Evolutionary conservation across 2,329 filamentous ascomycete genomes (phyloP).

Genomic region (Fusarium cyanostomum): DNA sequence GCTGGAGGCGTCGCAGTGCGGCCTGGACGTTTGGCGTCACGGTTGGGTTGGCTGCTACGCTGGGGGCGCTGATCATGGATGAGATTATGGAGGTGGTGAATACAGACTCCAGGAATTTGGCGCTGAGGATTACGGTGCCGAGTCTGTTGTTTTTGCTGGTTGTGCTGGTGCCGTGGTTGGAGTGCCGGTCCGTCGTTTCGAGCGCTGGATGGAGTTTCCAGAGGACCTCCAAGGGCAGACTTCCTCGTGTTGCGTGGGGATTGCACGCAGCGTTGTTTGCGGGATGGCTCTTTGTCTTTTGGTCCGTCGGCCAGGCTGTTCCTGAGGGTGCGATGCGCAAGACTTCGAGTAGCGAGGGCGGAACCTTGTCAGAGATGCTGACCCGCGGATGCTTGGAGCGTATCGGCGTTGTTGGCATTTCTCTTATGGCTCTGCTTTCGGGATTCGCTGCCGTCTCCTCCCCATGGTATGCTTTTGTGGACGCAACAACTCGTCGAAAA

Average conservation of each 20-base stretch:
- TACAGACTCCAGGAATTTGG: slow-evolving; percentile 71
- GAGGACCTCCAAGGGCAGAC: slow-evolving; percentile 63
- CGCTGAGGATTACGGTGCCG: slow-evolving; percentile 74
- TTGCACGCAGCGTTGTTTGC: slow-evolving; percentile 70
- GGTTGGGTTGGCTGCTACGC: slow-evolving; percentile 77
- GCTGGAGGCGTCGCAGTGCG: slow-evolving; percentile 60
- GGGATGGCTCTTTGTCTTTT: slow-evolving; percentile 78
- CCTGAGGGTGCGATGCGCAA: slow-evolving; percentile 51
- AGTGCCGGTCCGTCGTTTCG: slow-evolving; percentile 72
- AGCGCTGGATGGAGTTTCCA: slow-evolving; percentile 70
- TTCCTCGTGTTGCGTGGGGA: slow-evolving; percentile 70
- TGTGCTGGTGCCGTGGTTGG: slow-evolving; percentile 79
- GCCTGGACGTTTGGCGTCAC: slow-evolving; percentile 79
- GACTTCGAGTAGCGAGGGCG: slow-evolving; percentile 34
- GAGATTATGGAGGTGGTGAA: slow-evolving; percentile 83
- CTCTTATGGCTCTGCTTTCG: slow-evolving; percentile 86
- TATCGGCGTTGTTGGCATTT: slow-evolving; percentile 85
- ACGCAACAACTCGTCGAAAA: slow-evolving; percentile 59
- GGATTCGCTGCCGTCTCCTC: slow-evolving; percentile 90
- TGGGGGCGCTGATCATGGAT: slow-evolving; percentile 83
- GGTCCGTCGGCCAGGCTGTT: slow-evolving; percentile 75
- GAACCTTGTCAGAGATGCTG: slow-evolving; percentile 50
- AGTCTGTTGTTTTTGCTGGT: slow-evolving; percentile 77
- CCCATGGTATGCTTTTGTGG: slow-evolving; percentile 84
- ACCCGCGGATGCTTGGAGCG: slow-evolving; percentile 69